A percentile compares a stretch with the other conserved stretches of the same genome.
phyloP scores from a whole-genome alignment of 83 land plant species.

The Picea mariana region DNA sequence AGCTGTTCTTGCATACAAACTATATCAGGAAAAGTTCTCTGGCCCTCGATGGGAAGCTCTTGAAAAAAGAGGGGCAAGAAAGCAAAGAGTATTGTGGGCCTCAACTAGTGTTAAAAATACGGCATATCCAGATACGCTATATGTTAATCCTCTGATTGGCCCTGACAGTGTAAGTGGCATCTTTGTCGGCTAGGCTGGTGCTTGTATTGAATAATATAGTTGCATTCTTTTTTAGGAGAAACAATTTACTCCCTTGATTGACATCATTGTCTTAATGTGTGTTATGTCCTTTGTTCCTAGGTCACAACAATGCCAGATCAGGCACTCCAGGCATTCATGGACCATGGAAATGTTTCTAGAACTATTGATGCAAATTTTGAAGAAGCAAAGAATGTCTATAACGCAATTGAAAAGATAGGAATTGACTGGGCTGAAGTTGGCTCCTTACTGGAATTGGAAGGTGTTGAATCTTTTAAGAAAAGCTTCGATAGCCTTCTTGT shows the following conservation, averaged over 20 bases:
- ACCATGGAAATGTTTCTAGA: slow-evolving; percentile 87
- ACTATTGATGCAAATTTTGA: slow-evolving; percentile 80
- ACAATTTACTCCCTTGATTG: not conserved
- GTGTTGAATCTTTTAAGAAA: slow-evolving; percentile 97
- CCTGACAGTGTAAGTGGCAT: slow-evolving; percentile 88
- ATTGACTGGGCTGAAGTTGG: slow-evolving; percentile 89
- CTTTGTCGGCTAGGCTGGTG: not conserved
- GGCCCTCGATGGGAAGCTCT: slow-evolving; percentile 42
- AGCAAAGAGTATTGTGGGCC: too few species aligned
- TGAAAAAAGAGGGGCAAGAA: too few species aligned
- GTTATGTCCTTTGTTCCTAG: slow-evolving; percentile 30
- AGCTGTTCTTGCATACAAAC: slow-evolving; percentile 89
- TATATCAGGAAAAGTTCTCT: slow-evolving; percentile 93
- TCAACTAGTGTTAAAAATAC: too few species aligned
- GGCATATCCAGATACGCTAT: too few species aligned
- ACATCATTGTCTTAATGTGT: not conserved
- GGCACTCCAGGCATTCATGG: slow-evolving; percentile 90
- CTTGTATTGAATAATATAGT: not conserved
- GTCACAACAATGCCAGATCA: slow-evolving; percentile 97
- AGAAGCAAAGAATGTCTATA: slow-evolving; percentile 82
- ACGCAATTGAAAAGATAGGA: slow-evolving; percentile 79
- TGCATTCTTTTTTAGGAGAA: not conserved
- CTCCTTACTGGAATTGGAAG: slow-evolving; percentile 79
- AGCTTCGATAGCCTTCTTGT: slow-evolving; percentile 71
- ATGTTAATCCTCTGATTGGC: not conserved